These are phyloP conservation scores for Epithele typhae DNA, from an alignment of 768 basidiomycete genomes.

Conservation along the genomic window DNA sequence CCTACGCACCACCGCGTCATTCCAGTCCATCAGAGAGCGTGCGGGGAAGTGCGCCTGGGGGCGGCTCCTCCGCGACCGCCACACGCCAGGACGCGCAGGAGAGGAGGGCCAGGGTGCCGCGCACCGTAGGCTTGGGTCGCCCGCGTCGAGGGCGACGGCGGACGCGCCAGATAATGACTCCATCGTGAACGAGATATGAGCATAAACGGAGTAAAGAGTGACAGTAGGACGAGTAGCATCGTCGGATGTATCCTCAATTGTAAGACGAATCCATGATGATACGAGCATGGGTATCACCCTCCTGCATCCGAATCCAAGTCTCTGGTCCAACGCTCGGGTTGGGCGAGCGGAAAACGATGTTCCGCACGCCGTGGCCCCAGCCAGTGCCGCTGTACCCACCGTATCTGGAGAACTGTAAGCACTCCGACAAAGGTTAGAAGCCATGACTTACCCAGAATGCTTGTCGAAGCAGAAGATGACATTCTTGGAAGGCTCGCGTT, in stretches of 20 bases:
- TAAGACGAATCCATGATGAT: conserved; percentile 46
- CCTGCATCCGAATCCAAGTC: conserved; percentile 64
- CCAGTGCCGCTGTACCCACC: conserved; percentile 50
- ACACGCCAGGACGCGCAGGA: no score
- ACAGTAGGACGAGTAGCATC: no score
- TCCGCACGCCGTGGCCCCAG: conserved; percentile 67
- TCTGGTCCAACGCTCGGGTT: conserved; percentile 42
- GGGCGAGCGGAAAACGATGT: conserved; percentile 52
- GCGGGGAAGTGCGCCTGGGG: no score
- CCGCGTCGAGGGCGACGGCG: no score
- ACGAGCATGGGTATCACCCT: conserved; percentile 51
- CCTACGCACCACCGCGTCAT: no score
- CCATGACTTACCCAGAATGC: conserved; percentile 55
- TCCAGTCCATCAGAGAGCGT: no score
- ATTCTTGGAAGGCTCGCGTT: conserved; percentile 54
- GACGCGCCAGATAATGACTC: no score
- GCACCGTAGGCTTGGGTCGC: no score
- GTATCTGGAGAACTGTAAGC: conserved; percentile 38
- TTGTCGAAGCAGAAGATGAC: conserved; percentile 76
- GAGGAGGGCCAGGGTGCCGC: no score
- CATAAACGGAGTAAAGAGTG: no score
- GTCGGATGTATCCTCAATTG: conserved; percentile 13
- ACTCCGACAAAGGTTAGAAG: not conserved
- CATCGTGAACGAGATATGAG: no score
- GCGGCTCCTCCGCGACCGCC: no score